Conservation (phyloP, 371 early-diverging fungal genomes). For the Aphelidium insulamus region DNA sequence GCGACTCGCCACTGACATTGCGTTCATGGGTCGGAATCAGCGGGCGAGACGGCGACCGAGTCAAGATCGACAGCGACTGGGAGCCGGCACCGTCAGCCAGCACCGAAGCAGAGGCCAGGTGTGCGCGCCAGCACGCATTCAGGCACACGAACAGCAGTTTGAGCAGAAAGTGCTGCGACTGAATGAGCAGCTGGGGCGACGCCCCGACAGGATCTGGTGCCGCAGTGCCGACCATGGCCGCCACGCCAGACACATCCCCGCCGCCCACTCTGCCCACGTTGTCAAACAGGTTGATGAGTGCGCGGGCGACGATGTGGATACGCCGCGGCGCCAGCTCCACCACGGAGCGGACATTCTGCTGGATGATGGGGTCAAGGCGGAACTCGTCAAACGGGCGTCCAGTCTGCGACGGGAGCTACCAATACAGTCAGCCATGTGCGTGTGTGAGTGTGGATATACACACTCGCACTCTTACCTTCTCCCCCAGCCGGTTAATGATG, state of each 20-base stretch:
- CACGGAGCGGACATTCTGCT: slow-evolving; percentile 37
- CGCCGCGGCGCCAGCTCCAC: slow-evolving; percentile 28
- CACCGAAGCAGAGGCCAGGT: slow-evolving; percentile 16
- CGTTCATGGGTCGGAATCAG: slow-evolving; percentile 2
- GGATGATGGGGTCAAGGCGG: slow-evolving; percentile 37
- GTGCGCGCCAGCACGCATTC: slow-evolving; percentile 42
- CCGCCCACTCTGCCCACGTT: too few species aligned
- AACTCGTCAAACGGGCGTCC: slow-evolving; percentile 26
- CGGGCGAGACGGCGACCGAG: slow-evolving; percentile 5
- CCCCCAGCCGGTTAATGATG: slow-evolving; percentile 22
- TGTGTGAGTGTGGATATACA: background rate
- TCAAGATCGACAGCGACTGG: slow-evolving; percentile 9
- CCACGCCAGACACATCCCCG: too few species aligned
- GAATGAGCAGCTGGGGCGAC: slow-evolving; percentile 10
- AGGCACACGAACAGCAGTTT: slow-evolving; percentile 44
- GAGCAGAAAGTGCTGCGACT: slow-evolving; percentile 47
- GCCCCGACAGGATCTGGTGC: too few species aligned
- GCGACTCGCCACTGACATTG: background rate
- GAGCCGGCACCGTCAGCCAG: slow-evolving; percentile 7
- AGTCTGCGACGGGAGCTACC: slow-evolving; percentile 31
- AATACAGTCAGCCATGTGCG: background rate
- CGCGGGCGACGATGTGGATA: slow-evolving; percentile 4
- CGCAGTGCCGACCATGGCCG: too few species aligned
- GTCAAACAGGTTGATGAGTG: slow-evolving; percentile 1
- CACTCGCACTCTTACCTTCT: slow-evolving; percentile 11